phyloP scores from a whole-genome alignment of 78 protist genomes.

The Polysphondylium violaceum region DNA sequence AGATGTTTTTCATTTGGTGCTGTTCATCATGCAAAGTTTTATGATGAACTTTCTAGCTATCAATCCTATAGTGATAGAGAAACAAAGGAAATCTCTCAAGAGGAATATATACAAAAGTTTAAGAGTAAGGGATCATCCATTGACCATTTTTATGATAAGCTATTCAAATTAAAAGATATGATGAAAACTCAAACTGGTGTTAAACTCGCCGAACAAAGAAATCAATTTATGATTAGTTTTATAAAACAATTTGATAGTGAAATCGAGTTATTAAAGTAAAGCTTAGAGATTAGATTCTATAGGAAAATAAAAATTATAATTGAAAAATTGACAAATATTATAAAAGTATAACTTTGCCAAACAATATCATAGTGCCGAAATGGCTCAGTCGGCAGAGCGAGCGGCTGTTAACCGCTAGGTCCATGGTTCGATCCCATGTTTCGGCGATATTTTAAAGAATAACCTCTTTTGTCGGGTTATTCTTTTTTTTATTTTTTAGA shows the following conservation, averaged over 20 bases:
- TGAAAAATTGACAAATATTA: too few relatives aligned
- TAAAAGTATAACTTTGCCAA: too few relatives aligned
- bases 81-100: slow-evolving; percentile 40
- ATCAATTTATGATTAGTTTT: slow-evolving; percentile 79
- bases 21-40: slow-evolving; percentile 8
- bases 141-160: slow-evolving; percentile 88
- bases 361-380: too few relatives aligned
- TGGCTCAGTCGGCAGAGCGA: slow-evolving; percentile 69
- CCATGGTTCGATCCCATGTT: slow-evolving; percentile 62
- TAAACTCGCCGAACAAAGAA: slow-evolving; percentile 70
- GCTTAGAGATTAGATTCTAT: too few relatives aligned
- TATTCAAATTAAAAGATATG: slow-evolving; percentile 62
- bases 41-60: slow-evolving; percentile 23
- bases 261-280: too few relatives aligned
- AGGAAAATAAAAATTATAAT: too few relatives aligned
- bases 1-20: slow-evolving; percentile 75
- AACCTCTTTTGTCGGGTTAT: too few relatives aligned
- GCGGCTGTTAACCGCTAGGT: slow-evolving; percentile 67
- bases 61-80: not conserved
- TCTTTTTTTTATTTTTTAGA: too few relatives aligned
- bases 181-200: slow-evolving; percentile 88
- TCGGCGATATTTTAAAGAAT: slow-evolving; percentile 19
- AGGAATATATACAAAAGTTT: slow-evolving; percentile 65
- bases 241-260: slow-evolving; percentile 66
- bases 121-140: slow-evolving; percentile 37